Conservation (phyloP, 176 grass and related monocot genomes). For the Zizania latifolia region DNA sequence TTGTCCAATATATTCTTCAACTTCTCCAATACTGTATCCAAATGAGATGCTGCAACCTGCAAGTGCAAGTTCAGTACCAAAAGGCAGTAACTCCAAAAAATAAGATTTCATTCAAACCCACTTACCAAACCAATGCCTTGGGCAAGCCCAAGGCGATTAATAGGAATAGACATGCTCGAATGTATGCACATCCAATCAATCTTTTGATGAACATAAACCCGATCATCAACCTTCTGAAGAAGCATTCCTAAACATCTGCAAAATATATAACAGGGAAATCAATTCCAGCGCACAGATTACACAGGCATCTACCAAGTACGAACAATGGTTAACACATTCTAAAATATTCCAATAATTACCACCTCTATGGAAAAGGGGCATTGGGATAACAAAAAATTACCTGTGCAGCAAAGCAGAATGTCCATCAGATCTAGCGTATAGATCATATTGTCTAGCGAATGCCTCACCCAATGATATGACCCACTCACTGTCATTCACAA, state of each 20-base stretch:
- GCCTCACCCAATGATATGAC: constrained; percentile 82
- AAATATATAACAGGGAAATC: not conserved
- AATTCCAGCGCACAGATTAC: not conserved
- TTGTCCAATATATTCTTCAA: constrained; percentile 79
- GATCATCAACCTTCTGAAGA: constrained; percentile 98
- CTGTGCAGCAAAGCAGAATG: constrained; percentile 91
- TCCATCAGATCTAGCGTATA: constrained; percentile 70
- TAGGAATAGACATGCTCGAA: constrained; percentile 82
- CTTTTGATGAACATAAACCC: constrained; percentile 73
- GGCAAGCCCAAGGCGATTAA: constrained; percentile 93
- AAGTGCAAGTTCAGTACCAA: constrained; percentile 33
- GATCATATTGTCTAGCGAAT: constrained; percentile 85
- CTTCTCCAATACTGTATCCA: constrained; percentile 96
- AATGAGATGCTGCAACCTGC: constrained; percentile 93
- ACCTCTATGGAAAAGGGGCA: not conserved
- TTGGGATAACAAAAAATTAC: constrained; percentile 30
- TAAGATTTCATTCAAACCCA: not conserved
- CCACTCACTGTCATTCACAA: constrained; percentile 84
- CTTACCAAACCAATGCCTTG: constrained; percentile 97
- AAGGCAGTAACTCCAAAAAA: constrained; percentile 2
- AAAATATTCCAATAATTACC: not conserved
- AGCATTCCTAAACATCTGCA: constrained; percentile 92
- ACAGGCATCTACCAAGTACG: not conserved
- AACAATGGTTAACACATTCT: not conserved
- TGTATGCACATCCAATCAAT: constrained; percentile 97